These are phyloP conservation scores for Fraxinus sp. DNA, from an alignment of 305 asterid genomes.

Conservation along the genomic window DNA sequence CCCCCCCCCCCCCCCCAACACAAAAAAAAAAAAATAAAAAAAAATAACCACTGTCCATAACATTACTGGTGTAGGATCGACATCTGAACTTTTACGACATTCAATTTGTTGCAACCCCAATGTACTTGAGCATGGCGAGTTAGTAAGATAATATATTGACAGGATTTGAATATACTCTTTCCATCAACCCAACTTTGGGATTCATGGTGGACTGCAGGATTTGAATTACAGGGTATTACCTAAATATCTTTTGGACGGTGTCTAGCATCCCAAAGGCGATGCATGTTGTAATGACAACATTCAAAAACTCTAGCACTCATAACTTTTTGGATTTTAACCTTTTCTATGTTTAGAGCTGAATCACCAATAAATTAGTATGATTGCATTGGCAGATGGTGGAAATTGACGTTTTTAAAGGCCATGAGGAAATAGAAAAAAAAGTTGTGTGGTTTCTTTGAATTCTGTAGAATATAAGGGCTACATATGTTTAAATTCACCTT, in stretches of 20 bases:
- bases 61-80: not conserved
- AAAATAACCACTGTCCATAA: no score
- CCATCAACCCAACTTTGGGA: not conserved
- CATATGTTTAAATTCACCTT: slow-evolving; percentile 1
- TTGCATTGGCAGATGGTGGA: not conserved
- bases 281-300: not conserved
- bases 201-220: not conserved
- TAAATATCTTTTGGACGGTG: not conserved
- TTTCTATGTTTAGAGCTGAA: not conserved
- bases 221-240: not conserved
- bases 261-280: not conserved
- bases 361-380: not conserved
- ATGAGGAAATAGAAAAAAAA: not conserved
- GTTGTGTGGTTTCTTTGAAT: slow-evolving; percentile 3
- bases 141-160: not conserved
- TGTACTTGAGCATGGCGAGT: not conserved
- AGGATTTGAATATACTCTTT: not conserved
- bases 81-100: not conserved
- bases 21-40: no score
- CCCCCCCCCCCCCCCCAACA: no score
- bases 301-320: not conserved
- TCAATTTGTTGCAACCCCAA: not conserved
- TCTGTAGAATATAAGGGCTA: not conserved
- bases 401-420: not conserved
- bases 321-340: not conserved